These are phyloP conservation scores for Coemansia sp. DNA, from an alignment of 192 early-diverging fungal genomes.

Conservation along the genomic window DNA sequence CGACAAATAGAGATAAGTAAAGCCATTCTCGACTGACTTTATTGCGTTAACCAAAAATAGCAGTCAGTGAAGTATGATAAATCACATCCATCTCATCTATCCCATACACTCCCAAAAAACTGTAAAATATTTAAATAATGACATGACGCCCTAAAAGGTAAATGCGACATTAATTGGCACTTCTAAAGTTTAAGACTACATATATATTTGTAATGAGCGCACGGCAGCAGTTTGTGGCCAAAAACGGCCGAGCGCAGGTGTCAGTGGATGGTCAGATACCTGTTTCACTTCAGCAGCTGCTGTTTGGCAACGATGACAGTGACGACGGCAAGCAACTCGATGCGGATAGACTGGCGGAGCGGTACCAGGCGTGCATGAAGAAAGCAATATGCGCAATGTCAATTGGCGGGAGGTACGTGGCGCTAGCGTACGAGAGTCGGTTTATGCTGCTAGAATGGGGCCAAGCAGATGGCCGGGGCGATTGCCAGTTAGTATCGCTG, in stretches of 20 bases:
- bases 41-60: too few relatives aligned
- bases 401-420: constrained; percentile 21
- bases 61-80: too few relatives aligned
- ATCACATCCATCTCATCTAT: too few relatives aligned
- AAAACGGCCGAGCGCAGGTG: constrained; percentile 20
- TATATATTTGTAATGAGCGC: constrained; percentile 3
- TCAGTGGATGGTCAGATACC: constrained; percentile 22
- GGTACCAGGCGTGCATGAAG: constrained; percentile 1
- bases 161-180: too few relatives aligned
- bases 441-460: constrained; percentile 40
- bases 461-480: background rate
- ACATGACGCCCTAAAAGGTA: too few relatives aligned
- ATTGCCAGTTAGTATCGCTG: constrained; percentile 38
- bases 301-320: constrained; percentile 20
- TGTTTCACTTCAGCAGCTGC: constrained; percentile 20
- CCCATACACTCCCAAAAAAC: too few relatives aligned
- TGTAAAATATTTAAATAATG: too few relatives aligned
- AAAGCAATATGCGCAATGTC: constrained; percentile 25
- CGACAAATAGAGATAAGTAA: too few relatives aligned
- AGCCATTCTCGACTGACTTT: too few relatives aligned
- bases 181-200: too few relatives aligned
- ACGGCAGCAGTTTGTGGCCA: constrained; percentile 14
- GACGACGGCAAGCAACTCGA: background rate
- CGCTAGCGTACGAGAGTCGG: constrained; percentile 23
- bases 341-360: background rate